phyloP scores from a whole-genome alignment of 768 basidiomycete genomes.

The Pleurotus eryngii region DNA sequence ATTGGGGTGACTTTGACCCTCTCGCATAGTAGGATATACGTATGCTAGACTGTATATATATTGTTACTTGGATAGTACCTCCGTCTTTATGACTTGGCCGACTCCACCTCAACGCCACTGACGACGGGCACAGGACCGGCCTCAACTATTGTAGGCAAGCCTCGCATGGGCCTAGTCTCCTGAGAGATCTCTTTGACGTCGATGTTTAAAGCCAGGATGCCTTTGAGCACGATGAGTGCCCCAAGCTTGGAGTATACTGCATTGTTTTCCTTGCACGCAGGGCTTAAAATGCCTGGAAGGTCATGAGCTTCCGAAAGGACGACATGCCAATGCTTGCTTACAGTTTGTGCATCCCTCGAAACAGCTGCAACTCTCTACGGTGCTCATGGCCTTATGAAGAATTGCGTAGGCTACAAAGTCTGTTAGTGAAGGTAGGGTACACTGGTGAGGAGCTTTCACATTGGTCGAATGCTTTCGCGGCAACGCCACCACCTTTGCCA shows the following conservation, averaged over 20 bases:
- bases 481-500: conserved; percentile 68
- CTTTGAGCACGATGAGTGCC: conserved; percentile 63
- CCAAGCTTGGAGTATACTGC: conserved; percentile 72
- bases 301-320: background rate
- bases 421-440: conserved; percentile 2
- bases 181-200: conserved; percentile 34
- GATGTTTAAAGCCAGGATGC: conserved; percentile 48
- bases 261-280: conserved; percentile 67
- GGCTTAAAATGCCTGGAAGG: conserved; percentile 59
- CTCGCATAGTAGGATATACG: conserved; percentile 36
- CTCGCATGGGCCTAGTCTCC: conserved; percentile 23
- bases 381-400: conserved; percentile 53
- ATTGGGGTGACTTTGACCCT: conserved; percentile 85
- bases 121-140: conserved; percentile 44
- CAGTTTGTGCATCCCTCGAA: conserved; percentile 68
- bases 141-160: conserved; percentile 51
- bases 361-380: conserved; percentile 63
- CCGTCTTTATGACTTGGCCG: conserved; percentile 18
- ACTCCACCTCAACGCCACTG: conserved; percentile 47
- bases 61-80: background rate
- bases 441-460: conserved; percentile 32
- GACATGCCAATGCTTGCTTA: conserved; percentile 24
- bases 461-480: conserved; percentile 81
- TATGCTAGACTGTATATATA: background rate
- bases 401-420: conserved; percentile 47